phyloP scores from a whole-genome alignment of 2,329 filamentous ascomycete species.

The Colletotrichum gigasporum region DNA sequence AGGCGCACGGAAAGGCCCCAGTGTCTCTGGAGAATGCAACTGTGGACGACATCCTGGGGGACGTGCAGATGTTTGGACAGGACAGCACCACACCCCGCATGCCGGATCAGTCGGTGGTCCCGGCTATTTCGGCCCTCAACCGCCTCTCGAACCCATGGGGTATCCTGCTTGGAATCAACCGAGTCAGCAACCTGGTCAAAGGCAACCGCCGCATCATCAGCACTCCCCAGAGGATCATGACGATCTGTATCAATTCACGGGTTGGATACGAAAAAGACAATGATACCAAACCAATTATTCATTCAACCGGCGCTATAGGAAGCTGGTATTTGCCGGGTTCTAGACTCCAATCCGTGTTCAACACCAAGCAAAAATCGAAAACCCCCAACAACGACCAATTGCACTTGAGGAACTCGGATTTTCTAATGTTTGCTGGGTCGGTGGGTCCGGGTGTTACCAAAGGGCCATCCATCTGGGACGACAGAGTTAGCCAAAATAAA shows the following conservation, averaged over 20 bases:
- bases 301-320: too few species aligned
- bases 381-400: neutral
- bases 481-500: neutral
- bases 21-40: slow-evolving; percentile 12
- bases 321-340: too few species aligned
- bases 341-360: too few species aligned
- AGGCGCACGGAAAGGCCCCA: neutral
- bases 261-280: neutral
- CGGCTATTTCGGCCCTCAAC: neutral
- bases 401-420: neutral
- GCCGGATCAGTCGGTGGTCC: neutral
- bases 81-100: neutral
- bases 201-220: neutral
- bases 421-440: slow-evolving; percentile 29
- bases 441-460: slow-evolving; percentile 29
- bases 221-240: neutral
- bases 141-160: neutral
- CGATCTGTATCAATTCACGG: neutral
- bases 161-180: neutral
- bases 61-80: slow-evolving; percentile 29
- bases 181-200: neutral
- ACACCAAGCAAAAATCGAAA: neutral
- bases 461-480: slow-evolving; percentile 29
- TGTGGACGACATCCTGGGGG: slow-evolving; percentile 25
- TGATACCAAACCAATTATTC: neutral